A percentile compares a stretch with the other conserved stretches of the same genome.
Evolutionary conservation across 2,329 filamentous ascomycete species (phyloP).

Genomic region (Fusarium phyllophilum): DNA sequence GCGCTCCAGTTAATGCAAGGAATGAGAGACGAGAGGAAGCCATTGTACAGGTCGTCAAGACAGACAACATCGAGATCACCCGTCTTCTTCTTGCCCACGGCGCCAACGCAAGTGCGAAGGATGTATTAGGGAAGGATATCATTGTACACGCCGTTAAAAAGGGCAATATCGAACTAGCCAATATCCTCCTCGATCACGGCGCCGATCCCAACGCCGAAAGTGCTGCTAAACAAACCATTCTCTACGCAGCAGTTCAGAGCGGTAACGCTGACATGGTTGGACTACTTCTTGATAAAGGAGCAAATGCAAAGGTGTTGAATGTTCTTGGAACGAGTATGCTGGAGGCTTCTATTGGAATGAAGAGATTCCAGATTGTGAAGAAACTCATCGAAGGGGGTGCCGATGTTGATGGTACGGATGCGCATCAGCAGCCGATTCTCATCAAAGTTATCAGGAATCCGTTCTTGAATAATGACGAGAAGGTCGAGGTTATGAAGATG

Average conservation of each 20-base stretch:
- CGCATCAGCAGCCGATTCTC: not conserved
- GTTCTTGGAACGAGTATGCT: not conserved
- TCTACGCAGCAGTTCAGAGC: not conserved
- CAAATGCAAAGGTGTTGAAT: not conserved
- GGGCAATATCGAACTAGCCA: not conserved
- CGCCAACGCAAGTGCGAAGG: not conserved
- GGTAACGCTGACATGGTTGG: not conserved
- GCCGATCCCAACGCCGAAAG: not conserved
- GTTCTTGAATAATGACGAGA: not conserved
- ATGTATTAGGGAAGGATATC: not conserved
- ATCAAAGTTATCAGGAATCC: conserved; percentile 5
- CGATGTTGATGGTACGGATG: not conserved
- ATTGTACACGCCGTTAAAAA: not conserved
- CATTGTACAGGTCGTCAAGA: not conserved
- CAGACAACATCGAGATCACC: not conserved
- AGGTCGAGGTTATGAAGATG: not conserved
- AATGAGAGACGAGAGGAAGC: not conserved
- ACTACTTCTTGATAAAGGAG: not conserved
- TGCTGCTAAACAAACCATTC: not conserved
- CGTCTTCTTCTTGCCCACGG: not conserved
- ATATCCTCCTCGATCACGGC: not conserved
- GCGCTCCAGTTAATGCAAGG: not conserved
- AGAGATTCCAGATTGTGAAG: not conserved
- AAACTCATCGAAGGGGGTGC: not conserved
- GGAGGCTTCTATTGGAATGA: not conserved